phyloP scores from a whole-genome alignment of 2,329 filamentous ascomycete species.

The Cordyceps tenuipes region DNA sequence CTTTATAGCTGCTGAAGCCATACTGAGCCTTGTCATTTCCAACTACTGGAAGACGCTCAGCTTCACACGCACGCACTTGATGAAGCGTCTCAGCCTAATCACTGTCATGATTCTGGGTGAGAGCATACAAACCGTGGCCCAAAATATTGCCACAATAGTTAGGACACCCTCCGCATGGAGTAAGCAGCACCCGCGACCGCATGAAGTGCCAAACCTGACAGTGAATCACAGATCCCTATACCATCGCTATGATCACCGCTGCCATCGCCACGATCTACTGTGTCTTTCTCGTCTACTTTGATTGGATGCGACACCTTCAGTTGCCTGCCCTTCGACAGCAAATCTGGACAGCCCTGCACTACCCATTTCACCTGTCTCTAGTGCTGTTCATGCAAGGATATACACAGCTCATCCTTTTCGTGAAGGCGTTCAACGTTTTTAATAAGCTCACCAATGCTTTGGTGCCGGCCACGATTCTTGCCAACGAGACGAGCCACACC shows the following conservation, averaged over 20 bases:
- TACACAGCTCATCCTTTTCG: constrained; percentile 46
- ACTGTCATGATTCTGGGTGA: constrained; percentile 61
- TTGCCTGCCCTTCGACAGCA: constrained; percentile 50
- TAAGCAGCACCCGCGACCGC: constrained; percentile 15
- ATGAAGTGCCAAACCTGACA: background rate
- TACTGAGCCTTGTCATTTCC: constrained; percentile 44
- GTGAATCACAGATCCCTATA: constrained; percentile 22
- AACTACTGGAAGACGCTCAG: constrained; percentile 47
- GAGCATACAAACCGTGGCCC: constrained; percentile 50
- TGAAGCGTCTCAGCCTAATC: constrained; percentile 54
- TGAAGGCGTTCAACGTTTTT: constrained; percentile 29
- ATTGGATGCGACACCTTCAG: constrained; percentile 58
- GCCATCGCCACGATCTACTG: constrained; percentile 35
- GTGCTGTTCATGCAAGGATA: constrained; percentile 56
- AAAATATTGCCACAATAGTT: constrained; percentile 42
- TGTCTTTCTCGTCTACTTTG: constrained; percentile 42
- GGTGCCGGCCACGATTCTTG: background rate
- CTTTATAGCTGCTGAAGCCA: constrained; percentile 43
- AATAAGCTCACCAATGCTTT: constrained; percentile 13
- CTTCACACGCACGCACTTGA: constrained; percentile 54
- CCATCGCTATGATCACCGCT: constrained; percentile 33
- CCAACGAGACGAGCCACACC: constrained; percentile 14
- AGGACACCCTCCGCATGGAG: constrained; percentile 33
- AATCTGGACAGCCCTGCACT: constrained; percentile 49
- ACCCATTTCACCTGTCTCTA: constrained; percentile 55